Conservation (phyloP, 2,329 filamentous ascomycete species). For the Ascochyta koolunga region DNA sequence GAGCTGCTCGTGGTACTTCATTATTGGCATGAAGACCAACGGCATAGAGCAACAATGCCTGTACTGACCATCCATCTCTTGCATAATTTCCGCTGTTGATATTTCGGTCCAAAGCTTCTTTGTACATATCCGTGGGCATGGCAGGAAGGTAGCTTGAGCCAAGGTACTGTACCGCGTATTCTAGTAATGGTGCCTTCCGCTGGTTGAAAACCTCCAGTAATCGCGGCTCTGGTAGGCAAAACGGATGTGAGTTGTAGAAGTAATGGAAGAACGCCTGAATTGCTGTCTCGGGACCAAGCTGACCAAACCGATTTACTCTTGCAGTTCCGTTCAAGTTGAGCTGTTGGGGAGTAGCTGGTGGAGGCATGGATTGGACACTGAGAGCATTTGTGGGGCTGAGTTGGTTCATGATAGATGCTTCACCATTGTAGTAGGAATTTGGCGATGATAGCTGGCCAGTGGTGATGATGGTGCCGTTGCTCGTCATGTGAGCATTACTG, state of each 20-base stretch:
- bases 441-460: constrained; percentile 39
- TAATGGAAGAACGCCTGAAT: constrained; percentile 53
- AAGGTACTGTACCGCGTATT: constrained; percentile 62
- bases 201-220: constrained; percentile 51
- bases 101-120: constrained; percentile 43
- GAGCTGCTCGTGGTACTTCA: constrained; percentile 70
- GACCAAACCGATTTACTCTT: constrained; percentile 37
- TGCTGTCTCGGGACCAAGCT: constrained; percentile 37
- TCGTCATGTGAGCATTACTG: constrained; percentile 26
- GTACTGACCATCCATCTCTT: constrained; percentile 65
- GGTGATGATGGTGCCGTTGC: constrained; percentile 10
- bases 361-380: constrained; percentile 24
- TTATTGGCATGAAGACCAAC: constrained; percentile 80
- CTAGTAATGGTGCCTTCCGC: constrained; percentile 51
- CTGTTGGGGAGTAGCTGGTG: constrained; percentile 28
- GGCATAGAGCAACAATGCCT: constrained; percentile 77
- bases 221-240: constrained; percentile 58
- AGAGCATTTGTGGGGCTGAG: constrained; percentile 31
- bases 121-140: constrained; percentile 53
- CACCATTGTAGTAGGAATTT: constrained; percentile 38
- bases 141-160: constrained; percentile 60
- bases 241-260: constrained; percentile 62
- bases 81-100: constrained; percentile 40
- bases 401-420: constrained; percentile 30
- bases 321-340: constrained; percentile 43